Base-by-base conservation (phyloP, 108 stramenopile genomes). In the Nitzschia sp. region DNA sequence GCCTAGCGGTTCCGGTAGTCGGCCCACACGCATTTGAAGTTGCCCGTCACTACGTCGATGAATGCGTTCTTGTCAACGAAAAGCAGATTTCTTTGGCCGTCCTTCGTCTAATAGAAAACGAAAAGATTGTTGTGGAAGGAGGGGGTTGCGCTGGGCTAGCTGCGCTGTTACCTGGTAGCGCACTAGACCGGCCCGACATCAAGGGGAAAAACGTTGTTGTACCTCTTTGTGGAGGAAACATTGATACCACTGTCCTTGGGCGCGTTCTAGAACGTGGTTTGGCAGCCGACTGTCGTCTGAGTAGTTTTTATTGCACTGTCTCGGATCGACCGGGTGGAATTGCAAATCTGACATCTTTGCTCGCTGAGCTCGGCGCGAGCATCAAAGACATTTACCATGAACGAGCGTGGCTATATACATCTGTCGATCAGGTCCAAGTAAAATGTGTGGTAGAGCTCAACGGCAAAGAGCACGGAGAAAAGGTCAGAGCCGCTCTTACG, bases 381-480 rank as follows among this genome's bases (percentile, higher is more conserved):
- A 95, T 98, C 55, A 92, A 95, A 63, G 98, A 98, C 63, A 97
- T 97, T 55, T 97, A 95, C 79, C 98, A 98, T 78, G 96, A 98
- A 81, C 85, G 98, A 23, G 94, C 96, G n/a, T 98, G 97, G 90
- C 85, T 98, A 31, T 85, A 96, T 66, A 68, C 86, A 23, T 81
- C 79, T 60, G 93, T 97, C 28, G 94, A 96, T 66, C 89, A 92
- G 57, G 98, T 98, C 21, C 85, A 94, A 38, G 92, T 97, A 32
- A 94, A 96, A 70, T 87, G 84, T 52, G 91, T 95, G 27, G 82
- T 95, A 23, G 94, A 95, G 65, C 59, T 94, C 32, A 81, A 90
- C 63, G 93, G 90, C 17, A 84, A 61, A 8, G 90, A 94, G 21
- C 93, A 91, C 53, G 87, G 85, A 23, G 53, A 77, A 50, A 58